Conservation (phyloP, 495 filamentous ascomycete species). For the Chaetomium tenue region DNA sequence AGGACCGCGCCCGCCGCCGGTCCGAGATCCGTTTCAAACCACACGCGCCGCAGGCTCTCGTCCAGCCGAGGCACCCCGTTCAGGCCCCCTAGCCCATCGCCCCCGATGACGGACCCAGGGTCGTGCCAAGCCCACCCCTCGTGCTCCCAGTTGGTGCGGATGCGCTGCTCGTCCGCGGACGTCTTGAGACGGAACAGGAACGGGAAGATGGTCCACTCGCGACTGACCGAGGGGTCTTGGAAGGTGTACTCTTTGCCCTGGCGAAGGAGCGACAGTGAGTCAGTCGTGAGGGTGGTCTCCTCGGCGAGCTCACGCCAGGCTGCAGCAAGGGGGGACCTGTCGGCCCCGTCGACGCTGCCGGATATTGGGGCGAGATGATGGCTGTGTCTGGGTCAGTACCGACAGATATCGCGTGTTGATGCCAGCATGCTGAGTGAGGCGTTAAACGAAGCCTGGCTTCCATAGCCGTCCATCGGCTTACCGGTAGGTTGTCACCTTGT, state of each 20-base stretch:
- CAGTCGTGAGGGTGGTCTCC: conserved; percentile 55
- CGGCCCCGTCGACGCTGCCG: conserved; percentile 54
- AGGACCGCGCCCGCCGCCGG: conserved; percentile 44
- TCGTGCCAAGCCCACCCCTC: conserved; percentile 57
- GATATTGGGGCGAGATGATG: conserved; percentile 60
- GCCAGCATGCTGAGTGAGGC: not conserved
- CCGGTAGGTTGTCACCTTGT: conserved; percentile 55
- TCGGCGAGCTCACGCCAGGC: conserved; percentile 64
- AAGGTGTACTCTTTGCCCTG: conserved; percentile 61
- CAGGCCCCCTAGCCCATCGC: conserved; percentile 38
- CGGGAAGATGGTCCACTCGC: conserved; percentile 63
- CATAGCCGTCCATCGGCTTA: not conserved
- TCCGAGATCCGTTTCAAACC: conserved; percentile 52
- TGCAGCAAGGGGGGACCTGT: conserved; percentile 50
- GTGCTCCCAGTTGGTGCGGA: conserved; percentile 64
- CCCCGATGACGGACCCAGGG: conserved; percentile 41
- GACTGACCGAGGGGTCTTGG: conserved; percentile 48
- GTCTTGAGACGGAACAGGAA: conserved; percentile 58
- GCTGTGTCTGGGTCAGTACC: conserved; percentile 30
- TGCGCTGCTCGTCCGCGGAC: conserved; percentile 36
- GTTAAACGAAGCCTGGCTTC: too few relatives aligned
- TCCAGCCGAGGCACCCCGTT: conserved; percentile 56
- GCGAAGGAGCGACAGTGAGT: conserved; percentile 51
- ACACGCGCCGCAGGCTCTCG: conserved; percentile 57
- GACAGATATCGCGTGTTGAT: not conserved